Conservation (phyloP, 1,284 basidiomycete species). For the Sporisorium sorghi region DNA sequence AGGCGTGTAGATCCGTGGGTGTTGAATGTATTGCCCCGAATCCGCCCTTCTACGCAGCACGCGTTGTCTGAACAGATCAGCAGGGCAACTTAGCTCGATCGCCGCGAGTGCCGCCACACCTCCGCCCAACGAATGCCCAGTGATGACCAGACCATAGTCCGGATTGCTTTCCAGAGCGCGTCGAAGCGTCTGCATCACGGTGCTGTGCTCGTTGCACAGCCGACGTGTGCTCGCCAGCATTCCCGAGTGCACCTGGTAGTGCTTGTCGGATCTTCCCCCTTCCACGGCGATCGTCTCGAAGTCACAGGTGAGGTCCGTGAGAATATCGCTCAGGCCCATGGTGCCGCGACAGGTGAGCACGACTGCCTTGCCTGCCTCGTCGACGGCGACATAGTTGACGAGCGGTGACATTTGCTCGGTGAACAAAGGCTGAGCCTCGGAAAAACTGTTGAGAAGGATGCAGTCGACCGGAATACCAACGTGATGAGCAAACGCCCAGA, state of each 20-base stretch:
- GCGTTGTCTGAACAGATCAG: conserved; percentile 63
- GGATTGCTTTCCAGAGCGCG: conserved; percentile 70
- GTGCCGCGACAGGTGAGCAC: conserved; percentile 73
- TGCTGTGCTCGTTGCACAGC: conserved; percentile 70
- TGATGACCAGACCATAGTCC: conserved; percentile 72
- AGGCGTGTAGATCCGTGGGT: conserved; percentile 70
- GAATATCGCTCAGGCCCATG: conserved; percentile 72
- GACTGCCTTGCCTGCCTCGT: conserved; percentile 71
- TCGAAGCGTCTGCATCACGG: conserved; percentile 71
- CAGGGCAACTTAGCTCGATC: conserved; percentile 67
- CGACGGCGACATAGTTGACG: conserved; percentile 72
- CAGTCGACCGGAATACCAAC: conserved; percentile 72
- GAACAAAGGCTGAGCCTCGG: conserved; percentile 62
- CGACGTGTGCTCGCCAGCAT: conserved; percentile 72
- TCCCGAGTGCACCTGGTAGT: conserved; percentile 72
- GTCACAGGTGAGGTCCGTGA: conserved; percentile 73
- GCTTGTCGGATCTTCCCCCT: conserved; percentile 68
- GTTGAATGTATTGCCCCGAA: conserved; percentile 30
- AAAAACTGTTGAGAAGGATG: conserved; percentile 72
- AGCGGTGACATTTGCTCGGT: conserved; percentile 70
- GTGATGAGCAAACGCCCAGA: conserved; percentile 70
- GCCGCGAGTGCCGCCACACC: conserved; percentile 71
- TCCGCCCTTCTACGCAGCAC: conserved; percentile 26
- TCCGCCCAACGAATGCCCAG: conserved; percentile 72
- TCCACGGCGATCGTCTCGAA: conserved; percentile 71